Percentiles rank a stretch among this genome's conserved stretches.
Evolutionary conservation across 805 yeast species (phyloP).

Genomic region (Sporopachydermia lactativora): DNA sequence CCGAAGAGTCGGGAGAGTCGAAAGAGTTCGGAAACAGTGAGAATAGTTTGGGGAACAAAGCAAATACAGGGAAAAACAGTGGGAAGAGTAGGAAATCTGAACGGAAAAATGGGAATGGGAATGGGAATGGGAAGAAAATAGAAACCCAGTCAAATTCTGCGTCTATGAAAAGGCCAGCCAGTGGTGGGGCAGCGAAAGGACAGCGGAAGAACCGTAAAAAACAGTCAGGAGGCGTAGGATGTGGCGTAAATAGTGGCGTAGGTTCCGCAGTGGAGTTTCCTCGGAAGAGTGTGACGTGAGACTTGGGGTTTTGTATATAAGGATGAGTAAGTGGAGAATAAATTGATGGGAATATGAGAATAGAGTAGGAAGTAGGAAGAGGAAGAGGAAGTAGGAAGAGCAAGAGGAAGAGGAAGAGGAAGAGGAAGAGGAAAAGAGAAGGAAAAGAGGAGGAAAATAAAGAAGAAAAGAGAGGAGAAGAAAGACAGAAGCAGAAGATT

Average conservation of each 20-base stretch:
- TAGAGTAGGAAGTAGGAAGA: slow-evolving; percentile 46
- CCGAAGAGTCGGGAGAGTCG: background rate
- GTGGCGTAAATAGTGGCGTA: too few relatives aligned
- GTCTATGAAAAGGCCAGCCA: too few relatives aligned
- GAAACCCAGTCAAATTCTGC: too few relatives aligned
- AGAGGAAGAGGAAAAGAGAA: background rate
- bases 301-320: too few relatives aligned
- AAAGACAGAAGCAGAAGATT: background rate
- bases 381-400: slow-evolving; percentile 32
- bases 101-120: background rate
- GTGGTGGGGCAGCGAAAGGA: too few relatives aligned
- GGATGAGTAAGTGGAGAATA: too few relatives aligned
- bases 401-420: slow-evolving; percentile 19
- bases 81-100: background rate
- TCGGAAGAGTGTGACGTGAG: too few relatives aligned
- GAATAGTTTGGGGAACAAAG: slow-evolving; percentile 22
- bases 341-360: too few relatives aligned
- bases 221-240: too few relatives aligned
- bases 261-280: too few relatives aligned
- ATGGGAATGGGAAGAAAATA: background rate
- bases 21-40: slow-evolving; percentile 31
- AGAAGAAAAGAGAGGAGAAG: slow-evolving; percentile 1
- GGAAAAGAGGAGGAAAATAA: background rate
- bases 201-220: too few relatives aligned
- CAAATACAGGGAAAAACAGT: background rate